These are phyloP conservation scores for Asparagopsis taxiformis DNA, from an alignment of 31 red algal species.

Conservation along the genomic window DNA sequence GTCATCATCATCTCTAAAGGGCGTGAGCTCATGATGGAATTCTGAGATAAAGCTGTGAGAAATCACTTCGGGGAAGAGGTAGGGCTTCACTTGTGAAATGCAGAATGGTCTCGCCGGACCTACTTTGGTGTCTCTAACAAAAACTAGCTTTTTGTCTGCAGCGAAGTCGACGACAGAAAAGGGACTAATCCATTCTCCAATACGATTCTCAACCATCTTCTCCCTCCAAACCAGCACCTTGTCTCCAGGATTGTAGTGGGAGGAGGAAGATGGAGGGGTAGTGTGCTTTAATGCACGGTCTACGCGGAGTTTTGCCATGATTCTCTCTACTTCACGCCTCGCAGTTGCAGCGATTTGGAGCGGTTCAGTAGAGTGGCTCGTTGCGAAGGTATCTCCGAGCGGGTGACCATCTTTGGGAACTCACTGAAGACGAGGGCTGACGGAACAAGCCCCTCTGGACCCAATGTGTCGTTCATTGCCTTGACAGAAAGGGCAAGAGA, in stretches of 20 bases:
- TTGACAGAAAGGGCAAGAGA: constrained; percentile 2
- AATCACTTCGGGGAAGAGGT: neutral
- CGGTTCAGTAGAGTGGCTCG: neutral
- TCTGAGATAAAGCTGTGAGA: neutral
- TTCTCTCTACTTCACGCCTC: constrained; percentile 1
- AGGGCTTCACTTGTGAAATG: neutral
- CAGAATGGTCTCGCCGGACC: neutral
- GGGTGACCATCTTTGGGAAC: neutral
- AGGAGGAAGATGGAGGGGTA: neutral
- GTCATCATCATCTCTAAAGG: neutral
- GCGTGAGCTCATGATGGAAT: neutral
- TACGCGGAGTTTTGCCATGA: neutral
- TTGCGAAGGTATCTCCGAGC: neutral
- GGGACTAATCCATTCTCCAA: constrained; percentile 4
- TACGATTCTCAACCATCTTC: constrained; percentile 1
- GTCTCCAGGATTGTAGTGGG: neutral
- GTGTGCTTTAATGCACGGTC: neutral
- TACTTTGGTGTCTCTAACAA: neutral
- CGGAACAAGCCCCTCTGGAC: neutral
- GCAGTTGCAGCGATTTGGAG: neutral
- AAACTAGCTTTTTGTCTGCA: constrained; percentile 2
- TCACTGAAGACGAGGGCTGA: constrained; percentile 10
- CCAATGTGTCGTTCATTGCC: constrained; percentile 4
- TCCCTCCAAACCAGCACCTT: constrained; percentile 16
- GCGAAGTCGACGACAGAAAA: neutral